These are phyloP conservation scores for Eragrostis nindensis DNA, from an alignment of 176 grass and related monocot genomes.

Conservation along the genomic window DNA sequence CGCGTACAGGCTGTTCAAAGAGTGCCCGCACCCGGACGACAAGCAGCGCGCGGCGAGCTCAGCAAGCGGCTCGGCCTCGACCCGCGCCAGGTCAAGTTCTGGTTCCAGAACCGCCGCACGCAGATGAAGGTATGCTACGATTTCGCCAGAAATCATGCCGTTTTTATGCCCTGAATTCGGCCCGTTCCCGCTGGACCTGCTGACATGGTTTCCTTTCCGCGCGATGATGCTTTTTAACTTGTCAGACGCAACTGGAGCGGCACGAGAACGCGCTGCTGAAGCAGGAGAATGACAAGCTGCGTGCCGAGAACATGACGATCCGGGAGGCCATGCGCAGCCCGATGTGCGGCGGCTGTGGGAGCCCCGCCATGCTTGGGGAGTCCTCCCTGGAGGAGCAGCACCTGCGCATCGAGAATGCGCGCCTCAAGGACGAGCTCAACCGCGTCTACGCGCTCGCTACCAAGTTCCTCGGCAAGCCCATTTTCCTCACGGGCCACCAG, in stretches of 20 bases:
- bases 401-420: conserved; percentile 87
- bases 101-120: conserved; percentile 96
- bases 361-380: conserved; percentile 80
- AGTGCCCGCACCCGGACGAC: conserved; percentile 96
- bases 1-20: conserved; percentile 84
- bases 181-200: not conserved
- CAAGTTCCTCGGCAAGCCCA: conserved; percentile 88
- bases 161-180: not conserved
- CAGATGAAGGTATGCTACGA: conserved; percentile 83
- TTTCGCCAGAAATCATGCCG: not conserved
- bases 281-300: conserved; percentile 95
- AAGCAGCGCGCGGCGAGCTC: conserved; percentile 92
- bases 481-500: conserved; percentile 22
- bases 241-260: conserved; percentile 91
- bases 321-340: conserved; percentile 84
- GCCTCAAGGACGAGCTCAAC: conserved; percentile 87
- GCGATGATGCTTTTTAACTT: not conserved
- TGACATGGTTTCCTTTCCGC: not conserved
- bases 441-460: conserved; percentile 74
- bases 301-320: conserved; percentile 83
- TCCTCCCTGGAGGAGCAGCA: conserved; percentile 93
- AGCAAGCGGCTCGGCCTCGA: conserved; percentile 83
- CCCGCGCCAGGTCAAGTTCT: conserved; percentile 97
- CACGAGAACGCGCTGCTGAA: conserved; percentile 90
- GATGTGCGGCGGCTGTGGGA: conserved; percentile 81